These are phyloP conservation scores for Candida pseudoglaebosa DNA, from an alignment of 805 yeast species.

Conservation along the genomic window DNA sequence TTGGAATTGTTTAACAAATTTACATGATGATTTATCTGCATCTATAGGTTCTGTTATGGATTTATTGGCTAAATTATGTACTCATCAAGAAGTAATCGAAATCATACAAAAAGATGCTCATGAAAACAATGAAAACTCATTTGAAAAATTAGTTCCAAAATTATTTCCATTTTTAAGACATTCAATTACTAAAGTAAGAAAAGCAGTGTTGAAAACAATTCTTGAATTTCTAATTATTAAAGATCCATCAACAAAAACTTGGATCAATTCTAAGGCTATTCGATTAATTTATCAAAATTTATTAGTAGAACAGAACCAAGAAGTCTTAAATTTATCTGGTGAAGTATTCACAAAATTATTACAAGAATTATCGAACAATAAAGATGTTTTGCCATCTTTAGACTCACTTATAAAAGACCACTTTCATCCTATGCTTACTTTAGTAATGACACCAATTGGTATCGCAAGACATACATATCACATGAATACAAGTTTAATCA, in stretches of 20 bases:
- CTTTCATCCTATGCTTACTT: constrained; percentile 54
- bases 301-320: constrained; percentile 81
- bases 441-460: constrained; percentile 92
- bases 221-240: constrained; percentile 65
- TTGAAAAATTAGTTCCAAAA: constrained; percentile 79
- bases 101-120: constrained; percentile 62
- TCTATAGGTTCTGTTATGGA: constrained; percentile 97
- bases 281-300: constrained; percentile 83
- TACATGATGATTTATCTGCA: constrained; percentile 90
- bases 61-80: constrained; percentile 79
- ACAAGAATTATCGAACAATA: constrained; percentile 41
- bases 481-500: constrained; percentile 70
- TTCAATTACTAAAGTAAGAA: constrained; percentile 86
- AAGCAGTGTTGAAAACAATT: constrained; percentile 78
- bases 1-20: constrained; percentile 84
- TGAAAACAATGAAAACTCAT: constrained; percentile 50
- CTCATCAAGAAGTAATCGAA: constrained; percentile 71
- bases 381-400: constrained; percentile 34
- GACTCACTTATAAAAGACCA: constrained; percentile 56
- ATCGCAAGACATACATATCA: constrained; percentile 82
- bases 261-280: constrained; percentile 75
- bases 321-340: constrained; percentile 60
- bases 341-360: constrained; percentile 58
- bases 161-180: constrained; percentile 91
- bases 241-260: constrained; percentile 50